Base-by-base conservation (phyloP, 2,329 filamentous ascomycete genomes). In the Purpureocillium takamizusanense region DNA sequence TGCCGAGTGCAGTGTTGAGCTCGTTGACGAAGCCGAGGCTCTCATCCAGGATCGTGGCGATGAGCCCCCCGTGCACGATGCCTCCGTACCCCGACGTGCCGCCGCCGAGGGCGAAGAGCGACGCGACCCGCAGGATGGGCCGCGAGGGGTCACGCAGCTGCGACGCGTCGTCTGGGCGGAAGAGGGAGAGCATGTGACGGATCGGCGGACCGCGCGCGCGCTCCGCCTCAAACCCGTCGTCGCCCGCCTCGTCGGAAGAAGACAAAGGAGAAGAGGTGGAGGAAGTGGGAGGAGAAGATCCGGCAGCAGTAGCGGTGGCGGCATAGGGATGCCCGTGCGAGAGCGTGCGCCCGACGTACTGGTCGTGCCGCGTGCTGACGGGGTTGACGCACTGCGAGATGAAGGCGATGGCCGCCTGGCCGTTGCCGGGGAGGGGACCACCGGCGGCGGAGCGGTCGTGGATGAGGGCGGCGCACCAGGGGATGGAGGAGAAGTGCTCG, bases 41-140 rank as follows among this genome's bases (percentile, higher is more conserved):
- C 51, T 65, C 62, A 35, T 66, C 62, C 17, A 60, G 42, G 38
- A 65, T 43, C 5, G 61, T 47, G 28, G 55, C 54, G 8, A 52
- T 48, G 33, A 63, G 44, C 10, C 62, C 62, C 7, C 62, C 62
- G 38, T 65, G 62, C 2, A 62, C 42, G 9, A 63, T 41, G 7
- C 47, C 47, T 1, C 52, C 46, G 27, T 54, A 59, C 2, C 63
- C 60, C 7, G 51, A 54, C 5, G 64, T 45, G 2, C 59, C 60
- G 2, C 51, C 45, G 1, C 57, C 57, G 7, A 64, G 47, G 2
- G 54, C 46, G 36, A 59, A 54, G 15, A 66, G 49, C 2, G 54
- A 49, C 1, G 50, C 46, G 11, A 59, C 46, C 31, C 55, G 47
- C 14, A 43, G 45, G 40, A 66, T 48, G 12, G 49, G 50, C 8